These are phyloP conservation scores for Fusarium nanum DNA, from an alignment of 2,329 filamentous ascomycete species.

Conservation along the genomic window DNA sequence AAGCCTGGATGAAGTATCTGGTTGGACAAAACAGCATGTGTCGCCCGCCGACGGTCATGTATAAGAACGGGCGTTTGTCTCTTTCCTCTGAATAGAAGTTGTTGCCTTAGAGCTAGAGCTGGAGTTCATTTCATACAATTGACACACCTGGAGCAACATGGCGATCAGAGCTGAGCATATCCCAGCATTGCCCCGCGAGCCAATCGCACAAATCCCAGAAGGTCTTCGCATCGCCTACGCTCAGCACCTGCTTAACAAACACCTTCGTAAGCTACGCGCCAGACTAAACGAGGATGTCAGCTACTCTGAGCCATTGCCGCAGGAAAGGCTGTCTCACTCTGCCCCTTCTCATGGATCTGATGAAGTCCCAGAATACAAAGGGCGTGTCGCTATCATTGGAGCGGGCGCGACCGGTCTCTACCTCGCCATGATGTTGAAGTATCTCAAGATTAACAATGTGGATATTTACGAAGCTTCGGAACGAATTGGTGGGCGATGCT, in stretches of 20 bases:
- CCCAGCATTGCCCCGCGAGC: neutral
- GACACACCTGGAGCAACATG: neutral
- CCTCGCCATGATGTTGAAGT: constrained; percentile 34
- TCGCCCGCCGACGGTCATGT: rapidly evolving
- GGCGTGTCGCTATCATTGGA: constrained; percentile 24
- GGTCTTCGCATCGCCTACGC: constrained; percentile 12
- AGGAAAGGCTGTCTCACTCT: neutral
- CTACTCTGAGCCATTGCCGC: neutral
- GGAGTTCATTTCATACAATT: no score
- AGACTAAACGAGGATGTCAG: neutral
- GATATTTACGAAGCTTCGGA: constrained; percentile 30
- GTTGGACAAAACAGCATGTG: neutral
- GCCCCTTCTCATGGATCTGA: neutral
- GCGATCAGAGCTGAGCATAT: constrained; percentile 10
- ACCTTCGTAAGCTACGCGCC: neutral
- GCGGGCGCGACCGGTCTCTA: constrained; percentile 29
- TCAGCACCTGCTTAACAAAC: neutral
- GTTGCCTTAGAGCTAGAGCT: no score
- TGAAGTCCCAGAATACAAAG: neutral
- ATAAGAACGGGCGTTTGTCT: neutral
- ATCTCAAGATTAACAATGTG: constrained; percentile 14
- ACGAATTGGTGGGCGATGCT: constrained; percentile 16
- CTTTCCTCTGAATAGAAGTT: no score
- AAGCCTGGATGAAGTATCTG: neutral
- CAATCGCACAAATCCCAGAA: neutral